Percentiles rank a stretch among this genome's conserved stretches.
Conservation (phyloP, 2,329 filamentous ascomycete species). For the Cladosporium austrohemisphaericum region DNA sequence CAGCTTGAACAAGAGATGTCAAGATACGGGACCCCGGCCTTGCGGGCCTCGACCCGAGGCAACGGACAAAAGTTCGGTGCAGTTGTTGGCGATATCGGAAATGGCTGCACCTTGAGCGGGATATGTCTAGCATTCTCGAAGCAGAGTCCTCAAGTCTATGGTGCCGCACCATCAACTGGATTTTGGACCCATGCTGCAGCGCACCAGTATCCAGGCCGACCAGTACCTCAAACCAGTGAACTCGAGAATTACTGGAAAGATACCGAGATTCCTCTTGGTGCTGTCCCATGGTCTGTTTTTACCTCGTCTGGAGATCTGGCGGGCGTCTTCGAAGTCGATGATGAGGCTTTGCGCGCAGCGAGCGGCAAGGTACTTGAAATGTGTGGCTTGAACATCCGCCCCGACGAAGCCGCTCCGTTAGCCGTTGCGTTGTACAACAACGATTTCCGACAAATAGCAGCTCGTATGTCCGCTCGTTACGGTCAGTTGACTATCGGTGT, state of each 20-base stretch:
- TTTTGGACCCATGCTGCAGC: constrained; percentile 6
- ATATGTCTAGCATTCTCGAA: constrained; percentile 71
- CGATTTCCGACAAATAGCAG: constrained; percentile 59
- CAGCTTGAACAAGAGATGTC: constrained; percentile 74
- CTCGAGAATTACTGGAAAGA: constrained; percentile 13
- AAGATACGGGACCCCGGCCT: background rate
- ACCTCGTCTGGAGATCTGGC: constrained; percentile 65
- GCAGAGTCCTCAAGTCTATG: constrained; percentile 74
- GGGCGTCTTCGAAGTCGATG: constrained; percentile 69
- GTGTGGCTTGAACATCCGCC: constrained; percentile 88
- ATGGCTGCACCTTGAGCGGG: constrained; percentile 82
- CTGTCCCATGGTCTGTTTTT: constrained; percentile 72
- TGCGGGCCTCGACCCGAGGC: background rate
- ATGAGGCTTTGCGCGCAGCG: constrained; percentile 75
- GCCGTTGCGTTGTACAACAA: constrained; percentile 82
- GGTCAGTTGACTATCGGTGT: background rate
- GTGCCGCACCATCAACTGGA: constrained; percentile 66
- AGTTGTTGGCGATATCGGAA: constrained; percentile 77
- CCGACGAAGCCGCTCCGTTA: constrained; percentile 77
- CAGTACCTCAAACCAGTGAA: too few species aligned
- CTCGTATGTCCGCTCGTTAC: background rate
- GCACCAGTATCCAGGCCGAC: background rate
- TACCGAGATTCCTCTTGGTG: background rate
- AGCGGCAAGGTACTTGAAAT: constrained; percentile 77
- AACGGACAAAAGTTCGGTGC: constrained; percentile 36